Percentiles rank a stretch among this genome's conserved stretches.
Conservation (phyloP, 2,329 filamentous ascomycete species). For the Remersonia thermophila region DNA sequence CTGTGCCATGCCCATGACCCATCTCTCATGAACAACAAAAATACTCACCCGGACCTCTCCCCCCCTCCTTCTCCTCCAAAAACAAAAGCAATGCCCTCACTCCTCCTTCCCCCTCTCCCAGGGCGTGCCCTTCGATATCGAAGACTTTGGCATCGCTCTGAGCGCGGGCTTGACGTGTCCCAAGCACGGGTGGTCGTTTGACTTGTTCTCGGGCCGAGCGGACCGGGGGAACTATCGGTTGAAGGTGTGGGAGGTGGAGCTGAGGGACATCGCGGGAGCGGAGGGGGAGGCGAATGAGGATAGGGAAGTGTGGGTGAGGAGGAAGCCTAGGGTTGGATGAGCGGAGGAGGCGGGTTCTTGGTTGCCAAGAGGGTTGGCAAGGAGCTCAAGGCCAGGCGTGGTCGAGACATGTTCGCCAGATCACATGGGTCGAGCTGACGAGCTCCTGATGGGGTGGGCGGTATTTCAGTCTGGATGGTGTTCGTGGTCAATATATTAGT, state of each 20-base stretch:
- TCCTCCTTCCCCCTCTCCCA: conserved; percentile 53
- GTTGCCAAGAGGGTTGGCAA: too few relatives aligned
- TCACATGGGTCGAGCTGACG: too few relatives aligned
- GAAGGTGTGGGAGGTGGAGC: conserved; percentile 50
- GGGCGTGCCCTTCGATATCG: conserved; percentile 55
- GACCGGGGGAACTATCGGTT: conserved; percentile 52
- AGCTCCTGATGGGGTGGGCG: too few relatives aligned
- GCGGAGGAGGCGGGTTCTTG: background rate
- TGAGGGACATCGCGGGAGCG: conserved; percentile 24
- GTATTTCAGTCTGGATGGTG: too few relatives aligned
- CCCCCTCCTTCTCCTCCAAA: too few relatives aligned
- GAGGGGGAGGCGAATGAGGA: conserved; percentile 4
- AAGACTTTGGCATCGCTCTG: conserved; percentile 55
- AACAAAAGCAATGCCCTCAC: conserved; percentile 60
- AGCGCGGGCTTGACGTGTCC: conserved; percentile 54
- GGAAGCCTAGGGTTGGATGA: conserved; percentile 27
- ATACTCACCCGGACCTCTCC: background rate
- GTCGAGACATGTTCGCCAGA: too few relatives aligned
- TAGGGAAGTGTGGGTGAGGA: conserved; percentile 32
- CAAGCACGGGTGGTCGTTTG: conserved; percentile 61
- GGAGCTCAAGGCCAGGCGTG: too few relatives aligned
- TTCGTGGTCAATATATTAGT: too few relatives aligned
- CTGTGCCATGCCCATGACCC: too few relatives aligned
- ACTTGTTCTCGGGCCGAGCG: conserved; percentile 48
- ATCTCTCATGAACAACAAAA: background rate